Percentiles rank a stretch among this genome's conserved stretches.
Conservation (phyloP, 73 alveolate genomes). For the Uronychia binucleata region DNA sequence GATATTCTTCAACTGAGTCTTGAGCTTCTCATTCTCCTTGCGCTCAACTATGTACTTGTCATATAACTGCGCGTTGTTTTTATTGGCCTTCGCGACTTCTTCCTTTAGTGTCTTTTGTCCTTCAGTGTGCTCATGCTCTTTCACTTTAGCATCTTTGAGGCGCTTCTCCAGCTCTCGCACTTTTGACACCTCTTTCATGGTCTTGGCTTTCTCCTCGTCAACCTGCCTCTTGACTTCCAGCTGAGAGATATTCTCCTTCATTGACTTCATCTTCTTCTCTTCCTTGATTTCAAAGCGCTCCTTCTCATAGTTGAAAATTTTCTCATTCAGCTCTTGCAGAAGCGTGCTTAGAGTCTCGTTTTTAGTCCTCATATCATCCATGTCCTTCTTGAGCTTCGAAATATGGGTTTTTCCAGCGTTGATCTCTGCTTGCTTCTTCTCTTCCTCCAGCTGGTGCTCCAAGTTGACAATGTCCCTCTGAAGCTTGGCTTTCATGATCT, state of each 20-base stretch:
- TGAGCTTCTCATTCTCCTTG: background rate
- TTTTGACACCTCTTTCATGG: slow-evolving; percentile 25
- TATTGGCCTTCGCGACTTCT: background rate
- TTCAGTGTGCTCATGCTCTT: background rate
- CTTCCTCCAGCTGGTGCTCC: background rate
- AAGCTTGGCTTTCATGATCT: background rate
- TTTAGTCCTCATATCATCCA: background rate
- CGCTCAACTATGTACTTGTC: background rate
- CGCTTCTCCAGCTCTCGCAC: slow-evolving; percentile 49
- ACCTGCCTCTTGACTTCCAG: background rate
- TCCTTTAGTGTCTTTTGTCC: background rate
- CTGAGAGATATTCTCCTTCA: background rate
- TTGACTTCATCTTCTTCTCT: background rate
- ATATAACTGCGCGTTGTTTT: background rate
- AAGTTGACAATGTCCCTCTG: background rate
- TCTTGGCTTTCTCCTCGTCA: slow-evolving; percentile 1
- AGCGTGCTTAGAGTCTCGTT: background rate
- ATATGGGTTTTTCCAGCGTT: background rate
- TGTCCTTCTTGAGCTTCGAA: background rate
- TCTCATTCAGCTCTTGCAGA: background rate
- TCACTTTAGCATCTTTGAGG: slow-evolving; percentile 16
- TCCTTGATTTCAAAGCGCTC: background rate
- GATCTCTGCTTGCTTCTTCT: background rate
- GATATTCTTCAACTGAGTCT: background rate
- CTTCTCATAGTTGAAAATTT: background rate